Evolutionary conservation across 1,284 basidiomycete species (phyloP).

Genomic region (Tilletia indica): DNA sequence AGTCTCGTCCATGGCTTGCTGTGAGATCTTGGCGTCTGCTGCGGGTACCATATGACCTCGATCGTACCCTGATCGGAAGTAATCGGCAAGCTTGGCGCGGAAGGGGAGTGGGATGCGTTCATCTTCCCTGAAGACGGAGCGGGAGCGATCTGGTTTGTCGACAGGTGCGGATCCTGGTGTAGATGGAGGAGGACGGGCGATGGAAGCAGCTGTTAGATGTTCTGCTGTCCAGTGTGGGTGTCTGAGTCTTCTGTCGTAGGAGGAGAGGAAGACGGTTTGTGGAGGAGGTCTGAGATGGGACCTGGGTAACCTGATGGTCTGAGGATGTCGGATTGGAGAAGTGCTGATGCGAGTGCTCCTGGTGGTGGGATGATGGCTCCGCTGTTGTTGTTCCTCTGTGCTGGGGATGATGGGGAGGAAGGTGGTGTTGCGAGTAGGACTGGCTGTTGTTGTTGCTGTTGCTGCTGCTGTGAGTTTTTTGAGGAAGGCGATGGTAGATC

Average conservation of each 20-base stretch:
- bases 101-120: conserved; percentile 73
- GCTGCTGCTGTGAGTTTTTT: conserved; percentile 21
- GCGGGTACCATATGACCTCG: conserved; percentile 95
- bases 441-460: not conserved
- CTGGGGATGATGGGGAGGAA: conserved; percentile 19
- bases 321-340: conserved; percentile 22
- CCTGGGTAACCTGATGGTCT: conserved; percentile 60
- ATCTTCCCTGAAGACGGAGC: conserved; percentile 83
- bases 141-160: conserved; percentile 66
- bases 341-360: conserved; percentile 22
- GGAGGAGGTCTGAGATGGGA: conserved; percentile 76
- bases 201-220: conserved; percentile 73
- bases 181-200: conserved; percentile 38
- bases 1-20: conserved; percentile 95
- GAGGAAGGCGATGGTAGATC: conserved; percentile 35
- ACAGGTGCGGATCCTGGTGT: conserved; percentile 56
- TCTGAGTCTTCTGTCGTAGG: conserved; percentile 82
- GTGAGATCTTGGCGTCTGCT: conserved; percentile 88
- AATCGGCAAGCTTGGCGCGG: conserved; percentile 72
- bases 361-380: conserved; percentile 22
- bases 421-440: conserved; percentile 8
- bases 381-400: too few relatives aligned
- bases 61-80: conserved; percentile 92
- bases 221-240: conserved; percentile 97
- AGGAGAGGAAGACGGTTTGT: conserved; percentile 78